Conservation (phyloP, 1,284 basidiomycete species). For the Tremellales sp. region DNA sequence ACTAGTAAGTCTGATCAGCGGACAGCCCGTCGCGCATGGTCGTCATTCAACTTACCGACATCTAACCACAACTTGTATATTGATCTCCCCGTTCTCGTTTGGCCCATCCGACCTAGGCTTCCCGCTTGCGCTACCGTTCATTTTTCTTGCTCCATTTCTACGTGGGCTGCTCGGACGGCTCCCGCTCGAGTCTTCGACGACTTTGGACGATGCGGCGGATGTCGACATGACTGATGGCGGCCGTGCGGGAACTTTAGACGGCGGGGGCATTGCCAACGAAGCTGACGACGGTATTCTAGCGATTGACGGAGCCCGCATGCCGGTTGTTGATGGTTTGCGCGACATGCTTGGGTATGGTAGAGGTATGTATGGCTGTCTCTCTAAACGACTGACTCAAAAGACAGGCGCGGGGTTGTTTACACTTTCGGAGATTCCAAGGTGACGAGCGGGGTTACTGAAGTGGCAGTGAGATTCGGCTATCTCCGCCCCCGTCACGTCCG, state of each 20-base stretch:
- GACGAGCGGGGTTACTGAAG: no score
- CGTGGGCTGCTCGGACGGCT: conserved; percentile 6
- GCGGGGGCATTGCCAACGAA: conserved; percentile 35
- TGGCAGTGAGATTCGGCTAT: no score
- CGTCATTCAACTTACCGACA: conserved; percentile 57
- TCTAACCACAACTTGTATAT: conserved; percentile 88
- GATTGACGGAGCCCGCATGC: conserved; percentile 7
- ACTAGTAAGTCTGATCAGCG: conserved; percentile 51
- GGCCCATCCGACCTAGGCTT: conserved; percentile 1
- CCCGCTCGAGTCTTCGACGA: conserved; percentile 5
- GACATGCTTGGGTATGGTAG: conserved; percentile 36
- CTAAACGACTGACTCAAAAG: conserved; percentile 10
- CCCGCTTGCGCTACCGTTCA: conserved; percentile 2
- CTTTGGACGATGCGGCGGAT: conserved; percentile 11
- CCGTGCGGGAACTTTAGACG: conserved; percentile 17
- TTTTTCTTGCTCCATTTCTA: conserved; percentile 14
- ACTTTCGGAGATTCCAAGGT: no score
- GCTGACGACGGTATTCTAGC: conserved; percentile 24
- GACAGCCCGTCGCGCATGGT: not conserved
- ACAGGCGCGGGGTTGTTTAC: conserved; percentile 34
- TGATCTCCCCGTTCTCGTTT: conserved; percentile 48
- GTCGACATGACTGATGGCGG: conserved; percentile 24
- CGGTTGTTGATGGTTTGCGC: conserved; percentile 18
- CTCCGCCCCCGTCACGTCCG: no score
- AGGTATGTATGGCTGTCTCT: no score